These are phyloP conservation scores for Hemerocallis citrina DNA, from an alignment of 106 monocot genomes.

Conservation along the genomic window DNA sequence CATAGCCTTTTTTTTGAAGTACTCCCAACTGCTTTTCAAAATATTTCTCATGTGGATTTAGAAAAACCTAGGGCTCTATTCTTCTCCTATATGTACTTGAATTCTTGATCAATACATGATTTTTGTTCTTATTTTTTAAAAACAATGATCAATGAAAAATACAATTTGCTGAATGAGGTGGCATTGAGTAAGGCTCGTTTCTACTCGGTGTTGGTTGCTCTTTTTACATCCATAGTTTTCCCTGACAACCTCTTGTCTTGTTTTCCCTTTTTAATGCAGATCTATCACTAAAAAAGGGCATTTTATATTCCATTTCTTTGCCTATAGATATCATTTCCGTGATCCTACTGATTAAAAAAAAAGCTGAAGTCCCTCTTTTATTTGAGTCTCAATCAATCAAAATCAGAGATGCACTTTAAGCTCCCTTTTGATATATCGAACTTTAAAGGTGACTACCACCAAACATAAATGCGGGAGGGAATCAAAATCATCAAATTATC, in stretches of 20 bases:
- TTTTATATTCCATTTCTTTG: not conserved
- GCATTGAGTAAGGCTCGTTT: not conserved
- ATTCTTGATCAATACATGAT: not conserved
- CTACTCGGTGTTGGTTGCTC: not conserved
- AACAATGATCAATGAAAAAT: not conserved
- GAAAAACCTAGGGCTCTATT: too few relatives aligned
- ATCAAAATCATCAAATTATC: too few relatives aligned
- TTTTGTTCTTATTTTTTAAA: not conserved
- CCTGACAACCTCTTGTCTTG: not conserved
- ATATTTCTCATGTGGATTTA: not conserved
- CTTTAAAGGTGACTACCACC: too few relatives aligned
- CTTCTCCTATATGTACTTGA: too few relatives aligned
- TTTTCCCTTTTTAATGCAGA: not conserved
- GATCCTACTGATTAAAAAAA: not conserved
- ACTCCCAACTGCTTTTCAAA: not conserved
- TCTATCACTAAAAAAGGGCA: not conserved
- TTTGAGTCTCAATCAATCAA: not conserved
- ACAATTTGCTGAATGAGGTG: not conserved
- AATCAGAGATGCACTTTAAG: not conserved
- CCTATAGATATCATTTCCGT: not conserved
- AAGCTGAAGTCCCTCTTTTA: not conserved
- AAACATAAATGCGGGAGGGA: too few relatives aligned
- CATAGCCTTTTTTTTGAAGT: conserved; percentile 1
- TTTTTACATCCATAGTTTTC: not conserved
- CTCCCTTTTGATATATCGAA: too few relatives aligned